Evolutionary conservation across 768 basidiomycete genomes (phyloP), one percentile per base, ranked within the genome.

Genomic region (Mycena epipterygia): DNA sequence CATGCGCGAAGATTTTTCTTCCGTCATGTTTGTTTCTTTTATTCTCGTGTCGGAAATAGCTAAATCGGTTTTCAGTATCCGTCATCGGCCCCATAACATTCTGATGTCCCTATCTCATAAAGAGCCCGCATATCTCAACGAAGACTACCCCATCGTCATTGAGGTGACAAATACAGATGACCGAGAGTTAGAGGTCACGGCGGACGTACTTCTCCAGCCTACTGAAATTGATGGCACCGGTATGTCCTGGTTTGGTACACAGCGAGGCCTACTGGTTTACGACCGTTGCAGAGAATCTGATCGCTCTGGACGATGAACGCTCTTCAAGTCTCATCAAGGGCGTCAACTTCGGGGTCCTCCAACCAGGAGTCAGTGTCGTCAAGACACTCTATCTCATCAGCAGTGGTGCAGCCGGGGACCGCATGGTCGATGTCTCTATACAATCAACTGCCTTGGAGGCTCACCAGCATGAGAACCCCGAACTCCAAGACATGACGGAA

Each of bases 151-250:
- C 0, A 91, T 98, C 73, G 77, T 78, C 14, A 83, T 98, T 46
- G 84, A 89, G 52, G 85, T 97, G 17, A 88, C 82, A 5, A 98
- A 96, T 76, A 76, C 82, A 6, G 96, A 98, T 77, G 88, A 89
- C 52, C 84, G 89, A 23, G 86, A 90, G 29, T 79, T 98, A 14
- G 89, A 93, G 19, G 81, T 95, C 16, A 81, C 86, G 6, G 82
- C 95, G 13, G 93, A 96, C 64, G 87, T 94, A 6, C 83, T 97
- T 65, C 80, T 98, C 37, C 95, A 95, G 62, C 96, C 96, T 1
- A 87, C 89, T 2, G 93, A 94, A 73, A 84, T 90, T 57, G 94
- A 95, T 71, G 87, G 89, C 67, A 88, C 92, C 25, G 85, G 95
- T 94, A 60, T 21, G 90, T 73, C 44, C 35, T n/a, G 33, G 25